Conservation (phyloP, 2,329 filamentous ascomycete species). For the Beauveria sp. region DNA sequence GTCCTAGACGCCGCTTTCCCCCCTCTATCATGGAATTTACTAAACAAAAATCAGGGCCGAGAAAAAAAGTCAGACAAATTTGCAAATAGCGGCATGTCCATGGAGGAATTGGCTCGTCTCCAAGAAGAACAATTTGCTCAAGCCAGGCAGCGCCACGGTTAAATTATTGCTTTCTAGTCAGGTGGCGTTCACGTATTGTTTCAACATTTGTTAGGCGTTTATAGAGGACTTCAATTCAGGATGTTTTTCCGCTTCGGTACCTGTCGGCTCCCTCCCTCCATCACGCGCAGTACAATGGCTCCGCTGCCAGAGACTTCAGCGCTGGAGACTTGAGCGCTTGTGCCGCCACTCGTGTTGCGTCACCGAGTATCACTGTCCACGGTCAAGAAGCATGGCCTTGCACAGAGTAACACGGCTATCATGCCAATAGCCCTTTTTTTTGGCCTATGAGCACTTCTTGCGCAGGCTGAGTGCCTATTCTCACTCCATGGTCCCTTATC, state of each 20-base stretch:
- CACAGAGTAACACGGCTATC: too few species aligned
- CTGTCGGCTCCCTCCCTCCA: not conserved
- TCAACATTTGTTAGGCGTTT: conserved; percentile 9
- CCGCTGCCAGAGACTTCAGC: too few species aligned
- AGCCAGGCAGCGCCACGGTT: conserved; percentile 41
- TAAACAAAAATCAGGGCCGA: conserved; percentile 60
- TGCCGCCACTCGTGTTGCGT: too few species aligned
- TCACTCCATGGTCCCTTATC: not conserved
- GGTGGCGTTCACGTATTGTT: not conserved
- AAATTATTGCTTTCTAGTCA: not conserved
- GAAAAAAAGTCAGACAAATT: conserved; percentile 98
- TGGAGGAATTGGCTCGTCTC: conserved; percentile 81
- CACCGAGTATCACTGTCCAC: too few species aligned
- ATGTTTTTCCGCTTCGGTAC: not conserved
- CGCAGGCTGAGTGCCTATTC: not conserved
- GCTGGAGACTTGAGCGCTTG: too few species aligned
- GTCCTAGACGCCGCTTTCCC: not conserved
- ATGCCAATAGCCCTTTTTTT: not conserved
- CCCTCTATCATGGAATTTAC: conserved; percentile 38
- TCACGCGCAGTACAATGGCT: too few species aligned
- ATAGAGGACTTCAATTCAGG: not conserved
- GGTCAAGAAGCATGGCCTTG: too few species aligned
- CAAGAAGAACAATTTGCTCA: conserved; percentile 88
- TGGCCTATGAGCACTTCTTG: not conserved
- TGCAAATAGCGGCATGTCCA: conserved; percentile 83